Percentiles rank a stretch among this genome's conserved stretches.
Evolutionary conservation across 306 rosid genomes (phyloP).

Genomic region (Gillenia trifoliata): DNA sequence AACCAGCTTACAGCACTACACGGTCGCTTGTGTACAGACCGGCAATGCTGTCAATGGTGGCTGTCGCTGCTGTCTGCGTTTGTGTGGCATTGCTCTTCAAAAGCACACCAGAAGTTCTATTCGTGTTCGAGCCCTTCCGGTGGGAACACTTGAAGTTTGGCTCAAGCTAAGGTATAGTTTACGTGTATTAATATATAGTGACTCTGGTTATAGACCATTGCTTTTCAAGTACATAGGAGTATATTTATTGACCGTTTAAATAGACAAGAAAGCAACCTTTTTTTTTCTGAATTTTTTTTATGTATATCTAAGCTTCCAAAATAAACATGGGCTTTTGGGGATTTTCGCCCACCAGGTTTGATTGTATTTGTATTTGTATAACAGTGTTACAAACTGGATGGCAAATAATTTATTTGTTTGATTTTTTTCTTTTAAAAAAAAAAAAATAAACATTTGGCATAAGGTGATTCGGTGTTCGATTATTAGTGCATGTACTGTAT

Average conservation of each 20-base stretch:
- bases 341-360: not conserved
- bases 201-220: not conserved
- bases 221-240: not conserved
- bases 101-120: conserved; percentile 68
- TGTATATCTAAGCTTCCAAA: conserved; percentile 10
- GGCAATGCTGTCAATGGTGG: conserved; percentile 74
- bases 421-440: not conserved
- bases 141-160: conserved; percentile 75
- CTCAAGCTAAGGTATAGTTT: conserved; percentile 34
- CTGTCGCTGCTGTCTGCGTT: conserved; percentile 82
- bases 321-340: not conserved
- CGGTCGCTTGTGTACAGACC: conserved; percentile 66
- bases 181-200: not conserved
- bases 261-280: not conserved
- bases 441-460: not conserved
- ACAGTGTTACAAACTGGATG: conserved; percentile 4
- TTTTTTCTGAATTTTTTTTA: not conserved
- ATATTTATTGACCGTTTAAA: not conserved
- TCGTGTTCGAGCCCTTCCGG: conserved; percentile 67
- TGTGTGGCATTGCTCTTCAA: conserved; percentile 87
- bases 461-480: not conserved
- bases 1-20: conserved; percentile 35
- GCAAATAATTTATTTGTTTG: not conserved
- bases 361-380: not conserved
- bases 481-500: too few relatives aligned